Evolutionary conservation across 2,329 filamentous ascomycete genomes (phyloP).

Genomic region (Alternaria sp.): DNA sequence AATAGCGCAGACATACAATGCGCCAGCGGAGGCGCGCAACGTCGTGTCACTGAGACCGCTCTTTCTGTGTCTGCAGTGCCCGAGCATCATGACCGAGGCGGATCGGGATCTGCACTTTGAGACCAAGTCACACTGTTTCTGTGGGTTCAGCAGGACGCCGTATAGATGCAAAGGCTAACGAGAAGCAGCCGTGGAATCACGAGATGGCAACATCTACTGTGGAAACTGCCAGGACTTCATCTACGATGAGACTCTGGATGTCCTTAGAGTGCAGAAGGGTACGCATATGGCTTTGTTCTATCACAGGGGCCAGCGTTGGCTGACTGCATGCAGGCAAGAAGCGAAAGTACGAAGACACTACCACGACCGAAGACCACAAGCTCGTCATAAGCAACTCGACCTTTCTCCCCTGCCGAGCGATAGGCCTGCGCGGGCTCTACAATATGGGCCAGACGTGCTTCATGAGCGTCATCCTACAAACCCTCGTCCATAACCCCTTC

Average conservation of each 20-base stretch:
- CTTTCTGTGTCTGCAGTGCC: slow-evolving; percentile 74
- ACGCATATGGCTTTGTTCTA: slow-evolving; percentile 36
- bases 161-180: slow-evolving; percentile 25
- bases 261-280: slow-evolving; percentile 76
- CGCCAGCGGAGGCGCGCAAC: slow-evolving; percentile 61
- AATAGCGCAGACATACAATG: slow-evolving; percentile 70
- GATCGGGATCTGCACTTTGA: slow-evolving; percentile 73
- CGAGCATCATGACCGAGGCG: slow-evolving; percentile 71
- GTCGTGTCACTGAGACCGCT: slow-evolving; percentile 60
- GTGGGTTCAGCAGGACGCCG: slow-evolving; percentile 57
- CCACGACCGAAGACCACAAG: slow-evolving; percentile 70
- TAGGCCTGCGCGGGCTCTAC: slow-evolving; percentile 89
- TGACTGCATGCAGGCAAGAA: slow-evolving; percentile 64
- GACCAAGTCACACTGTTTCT: slow-evolving; percentile 77
- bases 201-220: slow-evolving; percentile 78
- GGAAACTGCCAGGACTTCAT: slow-evolving; percentile 84
- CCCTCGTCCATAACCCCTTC: slow-evolving; percentile 90
- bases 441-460: slow-evolving; percentile 99
- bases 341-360: slow-evolving; percentile 77
- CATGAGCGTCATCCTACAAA: slow-evolving; percentile 95
- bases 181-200: slow-evolving; percentile 76
- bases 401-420: slow-evolving; percentile 82
- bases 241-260: slow-evolving; percentile 82
- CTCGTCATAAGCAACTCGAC: slow-evolving; percentile 82
- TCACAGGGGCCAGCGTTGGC: slow-evolving; percentile 15